A percentile compares a stretch with the other conserved stretches of the same genome.
phyloP scores from a whole-genome alignment of 345 rosid species.

The Salix caprea region DNA sequence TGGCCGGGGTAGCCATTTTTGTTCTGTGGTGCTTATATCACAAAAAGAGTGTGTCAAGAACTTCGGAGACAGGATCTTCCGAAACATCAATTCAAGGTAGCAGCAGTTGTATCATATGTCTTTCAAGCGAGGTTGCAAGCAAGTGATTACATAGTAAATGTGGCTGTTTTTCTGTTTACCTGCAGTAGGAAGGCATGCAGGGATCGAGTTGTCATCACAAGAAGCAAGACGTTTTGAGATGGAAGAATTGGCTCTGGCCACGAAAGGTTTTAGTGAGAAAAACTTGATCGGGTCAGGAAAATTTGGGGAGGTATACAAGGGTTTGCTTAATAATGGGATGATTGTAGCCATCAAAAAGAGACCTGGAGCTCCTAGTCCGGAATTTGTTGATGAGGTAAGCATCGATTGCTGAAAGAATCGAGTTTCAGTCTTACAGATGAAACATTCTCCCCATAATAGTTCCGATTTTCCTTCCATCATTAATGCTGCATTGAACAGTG shows the following conservation, averaged over 20 bases:
- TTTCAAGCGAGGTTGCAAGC: background rate
- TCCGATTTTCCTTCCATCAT: background rate
- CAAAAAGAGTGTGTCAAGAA: constrained; percentile 46
- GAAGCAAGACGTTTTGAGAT: constrained; percentile 81
- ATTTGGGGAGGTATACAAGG: constrained; percentile 87
- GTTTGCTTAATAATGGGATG: constrained; percentile 85
- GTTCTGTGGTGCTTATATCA: constrained; percentile 58
- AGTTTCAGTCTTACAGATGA: background rate
- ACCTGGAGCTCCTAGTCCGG: constrained; percentile 63
- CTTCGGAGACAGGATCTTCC: constrained; percentile 85
- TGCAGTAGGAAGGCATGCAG: constrained; percentile 61
- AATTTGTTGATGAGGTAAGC: constrained; percentile 76
- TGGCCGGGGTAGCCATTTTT: constrained; percentile 50
- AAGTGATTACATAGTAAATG: constrained; percentile 1
- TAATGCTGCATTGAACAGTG: background rate
- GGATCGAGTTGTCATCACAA: constrained; percentile 58
- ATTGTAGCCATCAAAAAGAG: constrained; percentile 89
- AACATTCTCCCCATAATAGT: background rate
- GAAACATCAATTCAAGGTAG: constrained; percentile 73
- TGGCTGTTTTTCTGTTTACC: constrained; percentile 15
- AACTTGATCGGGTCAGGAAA: constrained; percentile 85
- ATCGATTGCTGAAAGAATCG: background rate
- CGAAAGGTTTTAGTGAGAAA: constrained; percentile 64
- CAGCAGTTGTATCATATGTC: constrained; percentile 5
- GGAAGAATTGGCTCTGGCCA: constrained; percentile 80